phyloP scores from a whole-genome alignment of 202 grass and related monocot genomes.

The Brachypodium distachyon region DNA sequence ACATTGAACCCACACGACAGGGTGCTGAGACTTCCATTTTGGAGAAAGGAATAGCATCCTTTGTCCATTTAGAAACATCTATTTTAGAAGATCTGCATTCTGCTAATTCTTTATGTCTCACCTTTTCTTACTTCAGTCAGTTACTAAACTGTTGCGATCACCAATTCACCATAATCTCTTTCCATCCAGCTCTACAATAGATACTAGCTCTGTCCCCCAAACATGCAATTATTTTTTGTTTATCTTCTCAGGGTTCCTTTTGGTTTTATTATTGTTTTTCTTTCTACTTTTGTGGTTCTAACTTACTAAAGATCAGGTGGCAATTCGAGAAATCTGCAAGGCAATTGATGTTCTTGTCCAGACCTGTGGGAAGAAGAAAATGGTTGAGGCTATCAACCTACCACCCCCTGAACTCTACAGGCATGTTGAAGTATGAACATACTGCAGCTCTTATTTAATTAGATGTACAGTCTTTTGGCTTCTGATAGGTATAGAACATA shows the following conservation, averaged over 20 bases:
- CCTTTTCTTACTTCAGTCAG: neutral
- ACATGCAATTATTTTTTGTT: neutral
- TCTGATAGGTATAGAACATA: neutral
- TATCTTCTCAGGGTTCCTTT: constrained; percentile 3
- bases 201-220: constrained; percentile 12
- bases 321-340: constrained; percentile 84
- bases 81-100: neutral
- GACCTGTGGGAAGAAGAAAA: constrained; percentile 90
- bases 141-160: neutral
- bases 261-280: neutral
- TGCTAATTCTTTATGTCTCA: neutral
- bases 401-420: constrained; percentile 85
- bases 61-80: neutral
- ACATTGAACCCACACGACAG: neutral
- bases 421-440: constrained; percentile 89
- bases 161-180: neutral
- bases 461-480: constrained; percentile 13
- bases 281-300: constrained; percentile 21
- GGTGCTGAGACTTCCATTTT: neutral
- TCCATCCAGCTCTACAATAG: neutral
- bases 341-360: constrained; percentile 71
- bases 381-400: constrained; percentile 74
- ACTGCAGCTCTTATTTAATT: constrained; percentile 17
- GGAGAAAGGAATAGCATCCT: neutral
- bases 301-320: constrained; percentile 53